A percentile compares a stretch with the other conserved stretches of the same genome.
phyloP scores from a whole-genome alignment of 441 rosid genomes.

The Populus tomentosa region DNA sequence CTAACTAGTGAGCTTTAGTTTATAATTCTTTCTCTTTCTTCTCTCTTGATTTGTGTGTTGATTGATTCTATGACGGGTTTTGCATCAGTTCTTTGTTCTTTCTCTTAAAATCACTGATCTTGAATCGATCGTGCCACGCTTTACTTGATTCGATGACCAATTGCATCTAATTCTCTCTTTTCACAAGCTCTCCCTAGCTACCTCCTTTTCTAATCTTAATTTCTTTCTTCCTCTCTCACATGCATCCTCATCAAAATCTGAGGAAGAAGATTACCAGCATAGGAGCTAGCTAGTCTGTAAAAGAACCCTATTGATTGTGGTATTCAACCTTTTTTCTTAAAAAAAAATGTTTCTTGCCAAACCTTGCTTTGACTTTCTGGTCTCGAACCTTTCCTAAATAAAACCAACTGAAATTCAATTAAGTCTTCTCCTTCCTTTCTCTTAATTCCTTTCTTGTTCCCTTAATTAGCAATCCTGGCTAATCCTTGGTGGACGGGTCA shows the following conservation, averaged over 20 bases:
- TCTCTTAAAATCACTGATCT: conserved; percentile 12
- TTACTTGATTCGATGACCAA: conserved; percentile 40
- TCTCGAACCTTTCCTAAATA: conserved; percentile 5
- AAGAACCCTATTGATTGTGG: conserved; percentile 13
- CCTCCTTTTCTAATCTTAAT: neutral
- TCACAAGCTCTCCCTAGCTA: neutral
- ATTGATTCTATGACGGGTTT: conserved; percentile 19
- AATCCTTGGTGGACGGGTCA: conserved; percentile 90
- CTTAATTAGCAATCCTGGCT: conserved; percentile 45
- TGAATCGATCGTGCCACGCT: conserved; percentile 16
- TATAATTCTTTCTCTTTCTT: conserved; percentile 1
- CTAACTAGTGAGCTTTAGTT: conserved; percentile 5
- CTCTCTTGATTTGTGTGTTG: neutral
- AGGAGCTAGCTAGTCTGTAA: neutral
- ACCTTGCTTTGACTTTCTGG: conserved; percentile 31
- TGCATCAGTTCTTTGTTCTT: conserved; percentile 25
- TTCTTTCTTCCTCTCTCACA: neutral
- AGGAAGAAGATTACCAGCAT: neutral
- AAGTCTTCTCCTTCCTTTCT: neutral
- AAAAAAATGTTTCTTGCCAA: neutral
- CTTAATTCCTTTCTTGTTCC: neutral
- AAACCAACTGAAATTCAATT: neutral
- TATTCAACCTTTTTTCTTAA: neutral
- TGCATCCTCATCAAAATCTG: neutral
- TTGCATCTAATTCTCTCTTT: conserved; percentile 43